These are phyloP conservation scores for Coniella vitis DNA, from an alignment of 2,329 filamentous ascomycete genomes.

Conservation along the genomic window DNA sequence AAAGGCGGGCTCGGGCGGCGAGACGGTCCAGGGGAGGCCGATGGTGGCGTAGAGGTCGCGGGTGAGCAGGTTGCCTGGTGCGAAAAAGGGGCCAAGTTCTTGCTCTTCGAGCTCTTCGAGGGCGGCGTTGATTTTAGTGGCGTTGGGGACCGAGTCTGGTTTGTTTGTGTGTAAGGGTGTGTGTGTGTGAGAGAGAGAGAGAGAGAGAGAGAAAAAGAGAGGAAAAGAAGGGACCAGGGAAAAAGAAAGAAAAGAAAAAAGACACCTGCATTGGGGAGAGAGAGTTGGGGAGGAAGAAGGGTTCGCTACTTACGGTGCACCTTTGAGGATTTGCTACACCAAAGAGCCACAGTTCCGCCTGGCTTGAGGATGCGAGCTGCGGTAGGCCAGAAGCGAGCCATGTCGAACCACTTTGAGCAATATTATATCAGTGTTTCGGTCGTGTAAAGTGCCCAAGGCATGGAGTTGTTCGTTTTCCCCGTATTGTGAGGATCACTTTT, in stretches of 20 bases:
- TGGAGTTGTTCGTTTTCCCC: too few relatives aligned
- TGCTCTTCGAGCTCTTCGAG: constrained; percentile 31
- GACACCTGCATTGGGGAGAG: too few relatives aligned
- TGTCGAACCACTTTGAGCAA: constrained; percentile 41
- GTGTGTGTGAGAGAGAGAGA: too few relatives aligned
- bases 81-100: constrained; percentile 31
- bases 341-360: constrained; percentile 40
- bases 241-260: too few relatives aligned
- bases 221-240: too few relatives aligned
- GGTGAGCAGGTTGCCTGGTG: constrained; percentile 35
- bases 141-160: constrained; percentile 29
- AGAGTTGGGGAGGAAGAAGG: too few relatives aligned
- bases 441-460: too few relatives aligned
- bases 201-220: too few relatives aligned
- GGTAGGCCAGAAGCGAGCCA: constrained; percentile 12
- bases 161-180: not conserved
- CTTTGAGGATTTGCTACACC: constrained; percentile 29
- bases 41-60: constrained; percentile 35
- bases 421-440: not conserved
- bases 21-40: constrained; percentile 42
- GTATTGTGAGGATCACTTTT: too few relatives aligned
- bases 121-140: constrained; percentile 32
- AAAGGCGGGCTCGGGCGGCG: constrained; percentile 29
- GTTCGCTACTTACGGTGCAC: constrained; percentile 21
- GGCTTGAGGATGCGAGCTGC: constrained; percentile 13